phyloP scores from a whole-genome alignment of 2,329 filamentous ascomycete genomes.

The Ciborinia camelliae region DNA sequence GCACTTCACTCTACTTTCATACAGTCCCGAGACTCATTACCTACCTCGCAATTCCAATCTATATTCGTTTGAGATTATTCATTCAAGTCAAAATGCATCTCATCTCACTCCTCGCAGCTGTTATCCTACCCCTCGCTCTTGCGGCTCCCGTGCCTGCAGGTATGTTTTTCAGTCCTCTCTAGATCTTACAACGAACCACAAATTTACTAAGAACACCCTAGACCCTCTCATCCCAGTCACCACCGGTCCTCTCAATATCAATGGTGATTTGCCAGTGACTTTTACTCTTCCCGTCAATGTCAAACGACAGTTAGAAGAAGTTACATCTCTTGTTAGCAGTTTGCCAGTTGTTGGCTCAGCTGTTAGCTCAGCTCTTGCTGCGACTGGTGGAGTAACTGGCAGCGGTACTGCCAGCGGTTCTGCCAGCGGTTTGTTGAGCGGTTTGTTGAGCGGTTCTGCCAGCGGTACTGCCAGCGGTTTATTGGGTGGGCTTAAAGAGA shows the following conservation, averaged over 20 bases:
- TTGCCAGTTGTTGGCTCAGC: too few relatives aligned
- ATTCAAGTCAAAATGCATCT: constrained; percentile 1
- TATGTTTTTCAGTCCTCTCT: not conserved
- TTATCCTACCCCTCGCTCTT: constrained; percentile 3
- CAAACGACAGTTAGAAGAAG: too few relatives aligned
- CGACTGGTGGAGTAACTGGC: too few relatives aligned
- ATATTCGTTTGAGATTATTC: not conserved
- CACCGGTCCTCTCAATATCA: too few relatives aligned
- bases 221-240: not conserved
- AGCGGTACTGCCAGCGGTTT: too few relatives aligned
- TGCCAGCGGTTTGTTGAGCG: too few relatives aligned
- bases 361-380: too few relatives aligned
- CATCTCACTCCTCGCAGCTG: not conserved
- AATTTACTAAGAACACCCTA: not conserved
- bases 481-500: not conserved
- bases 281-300: too few relatives aligned
- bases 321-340: too few relatives aligned
- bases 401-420: too few relatives aligned
- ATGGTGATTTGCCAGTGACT: too few relatives aligned
- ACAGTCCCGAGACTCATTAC: not conserved
- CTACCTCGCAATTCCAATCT: not conserved
- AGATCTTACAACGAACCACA: not conserved
- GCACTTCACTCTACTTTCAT: not conserved
- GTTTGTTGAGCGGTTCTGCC: too few relatives aligned
- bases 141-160: not conserved